Conservation (phyloP, 257 asterid species). For the Penstemon eatonii region DNA sequence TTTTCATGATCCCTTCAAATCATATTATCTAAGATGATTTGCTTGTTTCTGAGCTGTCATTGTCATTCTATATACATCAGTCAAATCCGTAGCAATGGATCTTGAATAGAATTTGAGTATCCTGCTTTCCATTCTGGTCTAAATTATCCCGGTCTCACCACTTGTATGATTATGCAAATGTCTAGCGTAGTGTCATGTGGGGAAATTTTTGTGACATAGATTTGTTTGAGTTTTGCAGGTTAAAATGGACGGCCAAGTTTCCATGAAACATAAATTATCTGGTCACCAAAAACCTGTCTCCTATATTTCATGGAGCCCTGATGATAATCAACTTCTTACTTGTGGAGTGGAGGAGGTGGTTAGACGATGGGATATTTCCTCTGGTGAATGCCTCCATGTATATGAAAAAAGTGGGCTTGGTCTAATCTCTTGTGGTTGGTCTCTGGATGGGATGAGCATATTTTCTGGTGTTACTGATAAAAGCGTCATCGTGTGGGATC, state of each 20-base stretch:
- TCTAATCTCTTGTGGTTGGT: slow-evolving; percentile 87
- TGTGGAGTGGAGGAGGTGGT: slow-evolving; percentile 86
- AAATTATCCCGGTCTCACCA: not conserved
- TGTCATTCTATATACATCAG: not conserved
- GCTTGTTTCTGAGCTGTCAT: slow-evolving; percentile 9
- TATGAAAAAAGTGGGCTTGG: slow-evolving; percentile 75
- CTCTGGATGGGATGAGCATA: slow-evolving; percentile 64
- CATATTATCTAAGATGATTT: not conserved
- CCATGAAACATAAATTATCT: slow-evolving; percentile 49
- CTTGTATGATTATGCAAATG: slow-evolving; percentile 1
- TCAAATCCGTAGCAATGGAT: no score
- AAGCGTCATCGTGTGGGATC: slow-evolving; percentile 85
- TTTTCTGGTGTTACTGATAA: slow-evolving; percentile 76
- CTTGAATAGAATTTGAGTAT: no score
- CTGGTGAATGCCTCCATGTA: slow-evolving; percentile 71
- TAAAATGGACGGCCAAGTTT: slow-evolving; percentile 47
- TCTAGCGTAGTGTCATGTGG: not conserved
- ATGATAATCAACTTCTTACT: slow-evolving; percentile 72
- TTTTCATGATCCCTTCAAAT: not conserved
- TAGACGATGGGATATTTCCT: slow-evolving; percentile 73
- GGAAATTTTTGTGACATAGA: not conserved
- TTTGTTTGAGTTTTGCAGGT: slow-evolving; percentile 45
- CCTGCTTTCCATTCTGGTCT: no score
- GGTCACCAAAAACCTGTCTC: slow-evolving; percentile 81
- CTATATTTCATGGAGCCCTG: slow-evolving; percentile 83